phyloP scores from a whole-genome alignment of 371 early-diverging fungal species.

The Mortierella polycephala region DNA sequence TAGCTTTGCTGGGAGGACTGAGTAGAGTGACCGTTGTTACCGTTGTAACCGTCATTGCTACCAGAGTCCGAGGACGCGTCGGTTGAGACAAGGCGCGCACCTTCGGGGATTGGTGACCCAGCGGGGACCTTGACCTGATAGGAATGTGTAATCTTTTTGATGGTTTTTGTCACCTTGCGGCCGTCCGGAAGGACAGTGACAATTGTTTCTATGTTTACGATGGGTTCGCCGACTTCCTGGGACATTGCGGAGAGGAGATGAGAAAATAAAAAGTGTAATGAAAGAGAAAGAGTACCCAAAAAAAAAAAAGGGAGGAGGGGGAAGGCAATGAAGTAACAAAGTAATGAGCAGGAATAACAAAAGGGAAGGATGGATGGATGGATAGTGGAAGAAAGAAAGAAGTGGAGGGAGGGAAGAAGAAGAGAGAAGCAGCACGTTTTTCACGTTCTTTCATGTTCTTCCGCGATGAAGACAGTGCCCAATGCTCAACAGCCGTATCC shows the following conservation, averaged over 20 bases:
- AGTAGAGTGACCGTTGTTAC: not conserved
- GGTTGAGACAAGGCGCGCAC: constrained; percentile 43
- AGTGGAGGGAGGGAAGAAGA: not conserved
- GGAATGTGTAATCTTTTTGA: constrained; percentile 43
- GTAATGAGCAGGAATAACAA: not conserved
- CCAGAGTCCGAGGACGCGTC: constrained; percentile 8
- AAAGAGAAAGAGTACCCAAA: not conserved
- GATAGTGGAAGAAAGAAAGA: constrained; percentile 1
- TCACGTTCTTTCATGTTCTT: not conserved
- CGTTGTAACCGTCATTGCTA: not conserved
- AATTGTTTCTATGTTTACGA: constrained; percentile 38
- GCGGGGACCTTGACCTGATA: constrained; percentile 50
- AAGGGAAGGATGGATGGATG: not conserved
- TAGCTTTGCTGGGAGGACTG: constrained; percentile 7
- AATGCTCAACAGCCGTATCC: too few relatives aligned
- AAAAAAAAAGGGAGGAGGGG: not conserved
- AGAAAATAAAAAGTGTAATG: not conserved
- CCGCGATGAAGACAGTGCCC: not conserved
- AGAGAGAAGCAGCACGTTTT: constrained; percentile 4
- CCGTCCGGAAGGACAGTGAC: constrained; percentile 48
- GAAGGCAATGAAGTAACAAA: not conserved
- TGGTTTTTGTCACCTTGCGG: constrained; percentile 49
- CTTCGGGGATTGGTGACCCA: constrained; percentile 46
- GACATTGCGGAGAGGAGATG: constrained; percentile 16
- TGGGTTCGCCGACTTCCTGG: constrained; percentile 42